Percentiles rank a stretch among this genome's conserved stretches.
Evolutionary conservation across 2,329 filamentous ascomycete species (phyloP).

Genomic region (Geosmithia flava): DNA sequence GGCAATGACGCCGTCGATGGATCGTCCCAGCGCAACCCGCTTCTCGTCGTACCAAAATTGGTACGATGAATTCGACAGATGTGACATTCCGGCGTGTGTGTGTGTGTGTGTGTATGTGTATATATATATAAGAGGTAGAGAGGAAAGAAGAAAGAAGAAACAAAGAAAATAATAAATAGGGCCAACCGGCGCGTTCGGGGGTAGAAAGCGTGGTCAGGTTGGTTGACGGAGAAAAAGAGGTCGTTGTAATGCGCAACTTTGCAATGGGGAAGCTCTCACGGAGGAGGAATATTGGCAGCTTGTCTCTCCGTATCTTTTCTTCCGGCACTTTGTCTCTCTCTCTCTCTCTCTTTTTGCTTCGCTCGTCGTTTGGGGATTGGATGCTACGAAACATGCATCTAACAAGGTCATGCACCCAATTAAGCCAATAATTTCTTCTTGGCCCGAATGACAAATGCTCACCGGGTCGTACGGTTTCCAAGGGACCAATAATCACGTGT

Average conservation of each 20-base stretch:
- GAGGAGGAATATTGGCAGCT: too few relatives aligned
- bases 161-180: neutral
- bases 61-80: neutral
- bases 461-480: neutral
- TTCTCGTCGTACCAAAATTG: constrained; percentile 3
- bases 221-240: too few relatives aligned
- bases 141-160: neutral
- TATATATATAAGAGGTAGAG: too few relatives aligned
- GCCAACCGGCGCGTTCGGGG: neutral
- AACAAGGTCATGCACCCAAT: neutral
- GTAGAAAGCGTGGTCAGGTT: neutral
- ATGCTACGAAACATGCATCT: neutral
- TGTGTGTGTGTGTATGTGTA: neutral
- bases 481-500: neutral
- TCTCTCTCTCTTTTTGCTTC: neutral
- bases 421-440: neutral
- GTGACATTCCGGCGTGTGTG: neutral
- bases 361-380: neutral
- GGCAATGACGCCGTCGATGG: neutral
- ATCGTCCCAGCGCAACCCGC: neutral
- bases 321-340: neutral
- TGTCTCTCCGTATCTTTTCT: too few relatives aligned
- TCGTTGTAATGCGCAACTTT: too few relatives aligned
- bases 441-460: too few relatives aligned
- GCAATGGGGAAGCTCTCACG: too few relatives aligned